phyloP scores from a whole-genome alignment of 345 rosid species.

The Geranium rotundifolium region DNA sequence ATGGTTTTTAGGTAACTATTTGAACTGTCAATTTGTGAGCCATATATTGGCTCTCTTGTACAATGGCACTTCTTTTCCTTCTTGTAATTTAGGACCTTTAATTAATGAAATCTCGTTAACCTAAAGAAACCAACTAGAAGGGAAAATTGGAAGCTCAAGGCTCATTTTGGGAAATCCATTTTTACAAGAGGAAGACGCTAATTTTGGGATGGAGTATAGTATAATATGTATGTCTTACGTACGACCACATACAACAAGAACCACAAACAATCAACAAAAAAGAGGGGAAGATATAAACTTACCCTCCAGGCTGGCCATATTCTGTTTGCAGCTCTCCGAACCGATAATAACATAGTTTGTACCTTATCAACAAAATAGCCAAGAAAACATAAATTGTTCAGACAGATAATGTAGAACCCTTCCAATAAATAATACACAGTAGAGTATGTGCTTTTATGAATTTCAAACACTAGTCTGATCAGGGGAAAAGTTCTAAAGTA shows the following conservation, averaged over 20 bases:
- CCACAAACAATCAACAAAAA: not conserved
- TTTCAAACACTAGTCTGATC: not conserved
- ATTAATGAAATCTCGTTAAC: too few species aligned
- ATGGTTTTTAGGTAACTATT: too few species aligned
- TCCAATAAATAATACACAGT: not conserved
- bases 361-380: constrained; percentile 32
- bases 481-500: not conserved
- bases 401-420: not conserved
- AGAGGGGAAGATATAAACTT: constrained; percentile 16
- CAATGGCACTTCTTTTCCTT: too few species aligned
- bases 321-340: constrained; percentile 93
- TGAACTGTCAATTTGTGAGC: too few species aligned
- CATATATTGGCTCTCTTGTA: too few species aligned
- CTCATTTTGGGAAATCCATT: too few species aligned
- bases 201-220: not conserved
- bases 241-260: not conserved
- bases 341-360: constrained; percentile 88
- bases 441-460: not conserved
- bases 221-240: not conserved
- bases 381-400: not conserved
- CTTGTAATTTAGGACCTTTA: too few species aligned
- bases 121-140: too few species aligned
- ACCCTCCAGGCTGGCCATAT: constrained; percentile 93
- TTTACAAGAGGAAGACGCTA: too few species aligned
- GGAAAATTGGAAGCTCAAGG: too few species aligned